Base-by-base conservation (phyloP, 1,284 basidiomycete genomes). In the Rhodotorula sp. region DNA sequence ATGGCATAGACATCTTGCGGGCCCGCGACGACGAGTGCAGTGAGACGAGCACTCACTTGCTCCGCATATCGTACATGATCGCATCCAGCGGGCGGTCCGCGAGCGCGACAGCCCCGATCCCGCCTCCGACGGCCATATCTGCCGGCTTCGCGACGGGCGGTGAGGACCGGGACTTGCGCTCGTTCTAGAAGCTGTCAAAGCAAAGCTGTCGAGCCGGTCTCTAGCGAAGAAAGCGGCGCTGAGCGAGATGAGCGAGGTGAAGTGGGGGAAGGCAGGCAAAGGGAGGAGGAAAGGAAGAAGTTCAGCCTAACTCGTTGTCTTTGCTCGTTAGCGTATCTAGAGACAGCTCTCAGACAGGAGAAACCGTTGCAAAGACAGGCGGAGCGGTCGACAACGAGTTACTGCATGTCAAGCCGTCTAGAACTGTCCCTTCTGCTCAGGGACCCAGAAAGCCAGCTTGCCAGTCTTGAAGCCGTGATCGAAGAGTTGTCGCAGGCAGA, bases 401-500 rank as follows among this genome's bases (percentile, higher is more conserved):
- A 15, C 19, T 44, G 39, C 39, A 13, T 8, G 3, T 8, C 39
- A 44, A 13, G 39, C 3, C 19, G 39, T 8, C 39, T 44, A 75
- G 54, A 75, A 71, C 5, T 59, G 15, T 0, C 70, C 74, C 49
- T 71, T 76, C 67, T 80, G 79, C 66, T 80, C 79, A 27, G 76
- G 72, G 5, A 80, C 79, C 17, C 76, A 77, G 67, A 76, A 79
- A 7, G 60, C 52, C 22, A 80, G 71, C 57, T 71, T 74, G 34
- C 79, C 79, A 10, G 74, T 78, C 32, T 76, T 62, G 27, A 80
- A 65, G 0, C 78, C 79, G 24, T 73, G 51, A 13, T 76, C 71
- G 29, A n/a, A n/a, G n/a, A 80, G 74, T 51, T 80, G 79, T 24
- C 76, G 73, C 32, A 80, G 58, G 60, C 79, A 80, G 34, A 79